A percentile compares a stretch with the other conserved stretches of the same genome.
Evolutionary conservation across 177 flowering plant genomes (phyloP).

Genomic region (Vitis hybrid): DNA sequence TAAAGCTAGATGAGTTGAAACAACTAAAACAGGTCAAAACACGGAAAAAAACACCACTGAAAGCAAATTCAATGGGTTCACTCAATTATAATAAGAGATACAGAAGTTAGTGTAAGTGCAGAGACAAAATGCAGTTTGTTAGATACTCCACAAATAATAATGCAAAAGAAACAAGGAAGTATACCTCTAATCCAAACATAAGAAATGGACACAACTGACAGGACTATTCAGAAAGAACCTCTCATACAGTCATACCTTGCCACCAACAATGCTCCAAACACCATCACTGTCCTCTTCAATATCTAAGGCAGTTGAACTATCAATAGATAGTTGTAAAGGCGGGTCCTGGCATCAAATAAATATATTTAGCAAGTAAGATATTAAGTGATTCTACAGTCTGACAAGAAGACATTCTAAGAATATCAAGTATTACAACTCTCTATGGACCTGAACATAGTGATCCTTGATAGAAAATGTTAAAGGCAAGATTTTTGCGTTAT

Average conservation of each 20-base stretch:
- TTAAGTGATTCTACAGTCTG: background rate
- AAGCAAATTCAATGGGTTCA: background rate
- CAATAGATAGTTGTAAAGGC: slow-evolving; percentile 60
- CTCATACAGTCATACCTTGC: slow-evolving; percentile 57
- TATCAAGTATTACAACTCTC: background rate
- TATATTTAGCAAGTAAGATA: background rate
- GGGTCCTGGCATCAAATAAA: slow-evolving; percentile 54
- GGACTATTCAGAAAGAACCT: background rate
- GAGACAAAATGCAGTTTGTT: background rate
- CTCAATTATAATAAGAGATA: background rate
- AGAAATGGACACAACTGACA: background rate
- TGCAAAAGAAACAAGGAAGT: background rate
- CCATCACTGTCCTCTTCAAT: slow-evolving; percentile 82
- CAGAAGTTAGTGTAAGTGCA: background rate
- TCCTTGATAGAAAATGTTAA: slow-evolving; percentile 23
- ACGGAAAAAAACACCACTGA: background rate
- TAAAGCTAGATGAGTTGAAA: no score
- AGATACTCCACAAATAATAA: background rate
- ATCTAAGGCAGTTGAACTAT: slow-evolving; percentile 57
- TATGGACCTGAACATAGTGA: slow-evolving; percentile 53
- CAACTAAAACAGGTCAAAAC: no score
- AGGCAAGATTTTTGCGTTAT: slow-evolving; percentile 17
- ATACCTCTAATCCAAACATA: background rate
- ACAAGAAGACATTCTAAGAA: background rate
- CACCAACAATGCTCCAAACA: slow-evolving; percentile 86